A percentile compares a stretch with the other conserved stretches of the same genome.
phyloP scores from a whole-genome alignment of 768 basidiomycete species.

The Russula foetens region DNA sequence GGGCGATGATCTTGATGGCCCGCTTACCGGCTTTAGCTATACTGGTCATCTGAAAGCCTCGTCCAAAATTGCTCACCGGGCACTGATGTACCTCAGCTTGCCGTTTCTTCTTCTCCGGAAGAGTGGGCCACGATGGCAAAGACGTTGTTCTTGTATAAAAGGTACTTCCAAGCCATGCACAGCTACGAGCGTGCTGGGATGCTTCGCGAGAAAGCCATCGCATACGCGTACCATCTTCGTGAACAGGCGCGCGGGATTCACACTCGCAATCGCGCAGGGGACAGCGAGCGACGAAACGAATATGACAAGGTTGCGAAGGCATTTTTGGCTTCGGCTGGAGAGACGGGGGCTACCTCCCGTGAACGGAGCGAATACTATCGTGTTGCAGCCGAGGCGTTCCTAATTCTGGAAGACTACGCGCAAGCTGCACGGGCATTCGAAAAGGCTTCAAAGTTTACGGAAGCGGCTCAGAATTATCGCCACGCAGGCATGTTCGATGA shows the following conservation, averaged over 20 bases:
- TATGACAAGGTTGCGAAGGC: slow-evolving; percentile 41
- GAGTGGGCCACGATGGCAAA: slow-evolving; percentile 40
- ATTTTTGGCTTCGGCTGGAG: slow-evolving; percentile 36
- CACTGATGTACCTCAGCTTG: slow-evolving; percentile 44
- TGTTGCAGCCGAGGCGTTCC: slow-evolving; percentile 41
- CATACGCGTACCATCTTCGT: slow-evolving; percentile 47
- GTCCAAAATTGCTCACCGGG: slow-evolving; percentile 43
- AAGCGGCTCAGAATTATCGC: slow-evolving; percentile 38
- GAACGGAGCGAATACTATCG: slow-evolving; percentile 31
- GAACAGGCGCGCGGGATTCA: slow-evolving; percentile 38
- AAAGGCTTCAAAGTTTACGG: slow-evolving; percentile 33
- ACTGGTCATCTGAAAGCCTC: slow-evolving; percentile 42
- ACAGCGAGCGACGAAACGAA: slow-evolving; percentile 25
- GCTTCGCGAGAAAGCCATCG: slow-evolving; percentile 36
- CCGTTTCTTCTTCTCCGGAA: slow-evolving; percentile 40
- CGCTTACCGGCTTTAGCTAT: slow-evolving; percentile 29
- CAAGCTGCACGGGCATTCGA: slow-evolving; percentile 38
- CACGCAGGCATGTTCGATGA: slow-evolving; percentile 42
- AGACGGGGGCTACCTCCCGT: slow-evolving; percentile 22
- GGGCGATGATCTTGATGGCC: too few relatives aligned
- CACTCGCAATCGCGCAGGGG: background rate
- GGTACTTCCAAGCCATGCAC: slow-evolving; percentile 46
- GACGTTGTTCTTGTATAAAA: slow-evolving; percentile 35
- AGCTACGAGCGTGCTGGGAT: slow-evolving; percentile 43
- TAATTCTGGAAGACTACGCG: slow-evolving; percentile 31